Conservation (phyloP, 2,329 filamentous ascomycete genomes). For the Ophiostoma ips region DNA sequence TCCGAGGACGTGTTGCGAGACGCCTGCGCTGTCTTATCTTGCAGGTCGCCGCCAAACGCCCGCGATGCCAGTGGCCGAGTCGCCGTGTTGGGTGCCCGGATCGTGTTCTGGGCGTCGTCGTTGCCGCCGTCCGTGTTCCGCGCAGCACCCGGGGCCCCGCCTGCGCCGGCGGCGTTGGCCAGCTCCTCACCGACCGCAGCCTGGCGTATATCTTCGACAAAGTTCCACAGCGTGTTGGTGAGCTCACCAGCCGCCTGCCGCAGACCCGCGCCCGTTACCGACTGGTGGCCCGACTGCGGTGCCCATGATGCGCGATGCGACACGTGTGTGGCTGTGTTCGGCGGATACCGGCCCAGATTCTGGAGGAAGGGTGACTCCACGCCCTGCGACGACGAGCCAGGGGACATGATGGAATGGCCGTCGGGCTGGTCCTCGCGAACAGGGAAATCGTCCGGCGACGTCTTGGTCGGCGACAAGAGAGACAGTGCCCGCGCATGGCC, state of each 20-base stretch:
- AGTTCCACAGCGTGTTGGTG: conserved; percentile 80
- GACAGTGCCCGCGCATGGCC: conserved; percentile 56
- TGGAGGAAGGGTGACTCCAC: conserved; percentile 18
- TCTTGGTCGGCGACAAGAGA: conserved; percentile 57
- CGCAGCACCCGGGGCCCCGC: neutral
- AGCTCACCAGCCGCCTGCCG: conserved; percentile 85
- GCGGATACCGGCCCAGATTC: conserved; percentile 19
- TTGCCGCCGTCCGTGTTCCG: conserved; percentile 7
- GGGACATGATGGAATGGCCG: conserved; percentile 25
- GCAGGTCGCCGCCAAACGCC: conserved; percentile 16
- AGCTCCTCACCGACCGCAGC: conserved; percentile 94
- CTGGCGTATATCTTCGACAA: conserved; percentile 88
- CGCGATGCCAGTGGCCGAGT: conserved; percentile 10
- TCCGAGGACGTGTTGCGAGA: neutral
- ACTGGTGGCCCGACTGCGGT: conserved; percentile 33
- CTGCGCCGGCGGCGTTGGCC: conserved; percentile 28
- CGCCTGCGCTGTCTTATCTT: conserved; percentile 29
- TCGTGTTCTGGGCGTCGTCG: conserved; percentile 19
- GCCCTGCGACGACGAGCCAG: conserved; percentile 18
- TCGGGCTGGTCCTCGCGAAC: conserved; percentile 26
- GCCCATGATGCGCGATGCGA: conserved; percentile 48
- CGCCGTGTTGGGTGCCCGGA: neutral
- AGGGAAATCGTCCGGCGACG: conserved; percentile 27
- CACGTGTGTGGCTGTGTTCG: conserved; percentile 23
- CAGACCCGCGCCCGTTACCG: conserved; percentile 26